Percentiles rank a stretch among this genome's conserved stretches.
Conservation (phyloP, 495 filamentous ascomycete genomes). For the Staphylotrichum tortipilum region DNA sequence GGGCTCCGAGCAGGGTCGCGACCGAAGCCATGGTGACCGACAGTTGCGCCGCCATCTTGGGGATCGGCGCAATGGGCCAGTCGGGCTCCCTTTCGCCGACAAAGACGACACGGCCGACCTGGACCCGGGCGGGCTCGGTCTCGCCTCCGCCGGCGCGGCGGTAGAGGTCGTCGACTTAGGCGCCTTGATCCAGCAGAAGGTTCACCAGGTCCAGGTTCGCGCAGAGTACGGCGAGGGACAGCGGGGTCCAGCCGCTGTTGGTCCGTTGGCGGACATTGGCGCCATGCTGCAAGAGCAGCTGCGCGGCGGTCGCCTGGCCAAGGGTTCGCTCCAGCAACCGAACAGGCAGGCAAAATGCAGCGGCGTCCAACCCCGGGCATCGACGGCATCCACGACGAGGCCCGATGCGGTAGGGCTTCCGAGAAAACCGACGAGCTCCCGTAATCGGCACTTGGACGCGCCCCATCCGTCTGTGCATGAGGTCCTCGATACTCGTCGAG, state of each 20-base stretch:
- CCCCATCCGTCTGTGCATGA: too few relatives aligned
- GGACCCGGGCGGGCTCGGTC: background rate
- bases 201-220: background rate
- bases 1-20: background rate
- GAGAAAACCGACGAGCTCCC: background rate
- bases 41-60: too few relatives aligned
- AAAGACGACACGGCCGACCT: background rate
- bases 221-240: background rate
- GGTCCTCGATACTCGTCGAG: too few relatives aligned
- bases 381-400: conserved; percentile 7
- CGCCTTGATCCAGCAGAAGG: conserved; percentile 5
- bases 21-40: background rate
- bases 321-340: background rate
- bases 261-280: conserved; percentile 4
- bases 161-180: background rate
- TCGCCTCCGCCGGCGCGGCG: background rate
- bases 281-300: conserved; percentile 6
- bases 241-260: conserved; percentile 4
- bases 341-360: conserved; percentile 17
- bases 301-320: background rate
- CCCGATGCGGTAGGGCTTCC: conserved; percentile 5
- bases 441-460: too few relatives aligned
- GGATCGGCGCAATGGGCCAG: too few relatives aligned
- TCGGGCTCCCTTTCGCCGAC: too few relatives aligned
- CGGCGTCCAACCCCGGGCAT: conserved; percentile 12